Base-by-base conservation (phyloP, 495 filamentous ascomycete genomes). In the Letharia columbiana region DNA sequence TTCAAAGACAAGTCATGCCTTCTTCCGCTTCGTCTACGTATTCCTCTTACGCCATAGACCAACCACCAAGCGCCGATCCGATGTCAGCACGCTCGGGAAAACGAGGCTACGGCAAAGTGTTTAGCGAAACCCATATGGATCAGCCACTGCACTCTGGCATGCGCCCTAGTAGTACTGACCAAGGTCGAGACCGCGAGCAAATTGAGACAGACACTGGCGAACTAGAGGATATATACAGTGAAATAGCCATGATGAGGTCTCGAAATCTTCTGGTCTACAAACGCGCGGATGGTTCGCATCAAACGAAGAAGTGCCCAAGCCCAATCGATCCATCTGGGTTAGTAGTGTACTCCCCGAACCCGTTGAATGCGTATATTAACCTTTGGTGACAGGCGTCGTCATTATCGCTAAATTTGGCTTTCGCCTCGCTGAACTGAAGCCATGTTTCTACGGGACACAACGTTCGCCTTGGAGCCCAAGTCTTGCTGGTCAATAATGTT, bases 261-360 rank as follows among this genome's bases (percentile, higher is more conserved):
- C 54, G 28, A 20, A 57, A 57, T 37, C 20, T 57, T 33, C 52
- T 73, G 47, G 61, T 66, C 20, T 73, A 73, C 49, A 65, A 63
- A 61, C 68, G 71, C 8, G 71, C 71, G 42, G 71, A 73, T 62
- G 71, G 71, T 12, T 62, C 64, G 35, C 71, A 63, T 31, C 59
- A 63, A 40, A 61, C 65, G 28, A 73, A 73, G 65, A 73, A 73
- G 41, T 73, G 71, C 42, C 69, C 69, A 0, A 67, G 64, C 62
- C 71, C 69, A 8, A 63, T 67, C 47, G 62, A 65, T 45, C 40
- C 37, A 12, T 47, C 42, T n/a, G 44, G 37, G 64, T 62, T 11
- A 61, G 64, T 42, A 42, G 1, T 60, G 41, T 4, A 12, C 56
- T 28, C 4, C 4, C n/a, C 41, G 6, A 17, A 31, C 11, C 8